Evolutionary conservation across 805 yeast genomes (phyloP).

Genomic region (Nakazawaea anatomiae): DNA sequence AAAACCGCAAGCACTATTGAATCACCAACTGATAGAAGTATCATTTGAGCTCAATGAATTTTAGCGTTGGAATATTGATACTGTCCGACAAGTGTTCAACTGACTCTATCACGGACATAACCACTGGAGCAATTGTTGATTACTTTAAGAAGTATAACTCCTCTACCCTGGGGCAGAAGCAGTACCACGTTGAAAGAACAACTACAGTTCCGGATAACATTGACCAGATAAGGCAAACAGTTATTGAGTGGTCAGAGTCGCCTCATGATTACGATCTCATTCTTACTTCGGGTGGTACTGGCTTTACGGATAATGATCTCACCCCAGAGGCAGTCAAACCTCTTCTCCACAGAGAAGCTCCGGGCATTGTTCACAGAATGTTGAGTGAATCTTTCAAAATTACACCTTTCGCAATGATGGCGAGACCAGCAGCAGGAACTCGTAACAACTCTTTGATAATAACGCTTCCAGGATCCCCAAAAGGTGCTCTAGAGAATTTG

Average conservation of each 20-base stretch:
- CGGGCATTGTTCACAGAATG: slow-evolving; percentile 46
- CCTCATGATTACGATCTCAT: slow-evolving; percentile 23
- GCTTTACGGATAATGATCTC: slow-evolving; percentile 36
- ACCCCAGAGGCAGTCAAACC: slow-evolving; percentile 47
- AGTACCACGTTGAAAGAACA: slow-evolving; percentile 11
- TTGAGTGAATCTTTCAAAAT: slow-evolving; percentile 32
- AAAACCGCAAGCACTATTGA: too few species aligned
- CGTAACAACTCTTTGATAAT: slow-evolving; percentile 29
- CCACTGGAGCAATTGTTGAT: slow-evolving; percentile 22
- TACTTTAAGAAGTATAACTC: slow-evolving; percentile 12
- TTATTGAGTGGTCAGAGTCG: slow-evolving; percentile 21
- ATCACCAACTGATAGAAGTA: too few species aligned
- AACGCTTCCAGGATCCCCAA: slow-evolving; percentile 49
- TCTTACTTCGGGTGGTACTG: slow-evolving; percentile 51
- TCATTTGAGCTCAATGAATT: slow-evolving; percentile 12
- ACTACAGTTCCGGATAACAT: slow-evolving; percentile 31
- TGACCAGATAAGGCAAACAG: slow-evolving; percentile 22
- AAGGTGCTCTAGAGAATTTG: slow-evolving; percentile 40
- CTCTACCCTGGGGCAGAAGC: slow-evolving; percentile 3
- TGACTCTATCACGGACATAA: slow-evolving; percentile 27
- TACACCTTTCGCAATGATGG: slow-evolving; percentile 43
- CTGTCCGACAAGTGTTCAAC: slow-evolving; percentile 34
- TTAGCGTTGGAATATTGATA: slow-evolving; percentile 28
- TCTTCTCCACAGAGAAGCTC: slow-evolving; percentile 36
- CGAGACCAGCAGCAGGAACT: slow-evolving; percentile 47